Base-by-base conservation (phyloP, 2,329 filamentous ascomycete genomes). In the Tolypocladium sp. region DNA sequence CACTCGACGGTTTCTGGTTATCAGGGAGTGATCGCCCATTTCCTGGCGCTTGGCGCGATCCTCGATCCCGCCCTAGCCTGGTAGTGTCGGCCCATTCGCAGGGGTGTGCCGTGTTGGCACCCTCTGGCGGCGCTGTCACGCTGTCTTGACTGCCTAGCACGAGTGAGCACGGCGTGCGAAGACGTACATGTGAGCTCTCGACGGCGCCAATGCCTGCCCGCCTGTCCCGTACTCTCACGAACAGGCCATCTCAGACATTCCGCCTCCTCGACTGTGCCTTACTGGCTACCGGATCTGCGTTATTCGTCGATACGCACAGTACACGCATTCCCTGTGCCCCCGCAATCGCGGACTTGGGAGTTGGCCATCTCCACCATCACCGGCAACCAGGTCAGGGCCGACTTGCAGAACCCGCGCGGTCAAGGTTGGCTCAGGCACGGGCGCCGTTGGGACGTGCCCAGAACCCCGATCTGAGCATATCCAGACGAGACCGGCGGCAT, bases 31-130 rank as follows among this genome's bases (percentile, higher is more conserved):
- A 59, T 58, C 58, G 52, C n/a, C 54, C 57, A 56, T 49, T 60
- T 58, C 57, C 58, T 59, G 55, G 58, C 58, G 57, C 61, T 55
- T 62, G 62, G 57, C 55, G 56, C 62, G 59, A 60, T 59, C 55
- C 59, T 55, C 59, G 58, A 61, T 62, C 53, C 40, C 30, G 58
- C 60, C 58, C 46, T 55, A 42, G 40, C 52, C 55, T 58, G 52
- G 56, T 59, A 52, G 56, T 57, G 60, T 57, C 46, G 54, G 58
- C 44, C 42, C 35, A 42, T 41, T 25, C 12, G 27, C 58, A 58
- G 57, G 54, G 58, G 53, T 52, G 52, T 49, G 37, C n/a, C 38
- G 33, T 51, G 54, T 52, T 42, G 42, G 42, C 40, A 53, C 52
- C 52, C 38, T 60, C 42, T 30, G 42, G 37, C 58, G n/a, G 44